These are phyloP conservation scores for Gnetum montanum DNA, from an alignment of 75 land plant species.

Conservation along the genomic window DNA sequence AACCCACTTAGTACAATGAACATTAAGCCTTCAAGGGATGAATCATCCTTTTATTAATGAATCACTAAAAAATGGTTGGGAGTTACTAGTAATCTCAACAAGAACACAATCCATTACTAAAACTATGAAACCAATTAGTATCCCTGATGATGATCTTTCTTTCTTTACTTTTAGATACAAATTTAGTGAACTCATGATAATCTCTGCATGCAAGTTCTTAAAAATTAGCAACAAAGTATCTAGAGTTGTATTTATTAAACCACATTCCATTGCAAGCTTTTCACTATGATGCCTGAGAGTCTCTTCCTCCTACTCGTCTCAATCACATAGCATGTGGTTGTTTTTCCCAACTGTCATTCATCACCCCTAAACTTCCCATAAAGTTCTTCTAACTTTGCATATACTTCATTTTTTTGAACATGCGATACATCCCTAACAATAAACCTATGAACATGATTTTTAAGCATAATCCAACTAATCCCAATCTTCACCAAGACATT, in stretches of 20 bases:
- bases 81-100: not conserved
- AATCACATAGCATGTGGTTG: not conserved
- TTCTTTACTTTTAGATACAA: not conserved
- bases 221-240: not conserved
- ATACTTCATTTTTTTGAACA: constrained; percentile 10
- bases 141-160: not conserved
- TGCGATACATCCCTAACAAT: constrained; percentile 29
- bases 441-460: constrained; percentile 29
- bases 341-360: not conserved
- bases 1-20: too few relatives aligned
- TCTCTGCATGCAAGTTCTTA: not conserved
- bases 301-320: not conserved
- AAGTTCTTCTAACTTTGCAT: constrained; percentile 10
- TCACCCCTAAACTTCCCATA: not conserved
- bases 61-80: too few relatives aligned
- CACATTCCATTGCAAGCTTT: not conserved
- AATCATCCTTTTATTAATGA: too few relatives aligned
- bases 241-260: not conserved
- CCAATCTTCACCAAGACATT: constrained; percentile 34
- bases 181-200: not conserved
- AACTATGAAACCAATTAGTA: not conserved
- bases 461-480: constrained; percentile 31
- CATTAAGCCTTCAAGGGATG: too few relatives aligned
- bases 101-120: not conserved
- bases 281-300: not conserved